These are phyloP conservation scores for Claviceps digitariae DNA, from an alignment of 2,329 filamentous ascomycete genomes.

Conservation along the genomic window DNA sequence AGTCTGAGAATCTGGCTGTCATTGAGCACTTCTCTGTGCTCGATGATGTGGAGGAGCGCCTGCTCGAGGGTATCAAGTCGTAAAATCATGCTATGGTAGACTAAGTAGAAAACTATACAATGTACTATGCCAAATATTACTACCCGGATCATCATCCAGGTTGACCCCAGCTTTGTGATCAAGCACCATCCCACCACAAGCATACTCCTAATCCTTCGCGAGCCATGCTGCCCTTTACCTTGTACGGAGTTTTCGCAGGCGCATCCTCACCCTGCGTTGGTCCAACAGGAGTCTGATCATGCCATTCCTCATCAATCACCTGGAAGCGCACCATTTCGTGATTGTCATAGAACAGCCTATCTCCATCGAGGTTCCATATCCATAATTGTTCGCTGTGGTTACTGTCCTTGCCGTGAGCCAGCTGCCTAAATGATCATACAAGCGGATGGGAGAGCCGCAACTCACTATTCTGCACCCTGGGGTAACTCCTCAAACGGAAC, in stretches of 20 bases:
- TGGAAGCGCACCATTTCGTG: constrained; percentile 80
- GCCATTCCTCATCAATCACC: constrained; percentile 79
- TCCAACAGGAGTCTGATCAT: constrained; percentile 67
- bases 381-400: constrained; percentile 66
- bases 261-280: constrained; percentile 48
- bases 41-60: constrained; percentile 72
- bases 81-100: constrained; percentile 17
- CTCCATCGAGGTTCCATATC: constrained; percentile 67
- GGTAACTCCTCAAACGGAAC: constrained; percentile 64
- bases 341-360: constrained; percentile 73
- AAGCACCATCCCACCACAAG: constrained; percentile 45
- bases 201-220: constrained; percentile 48
- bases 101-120: constrained; percentile 9
- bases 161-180: constrained; percentile 2
- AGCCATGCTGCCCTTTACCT: constrained; percentile 52
- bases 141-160: constrained; percentile 3
- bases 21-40: constrained; percentile 87
- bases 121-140: background rate
- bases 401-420: constrained; percentile 25
- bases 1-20: constrained; percentile 92
- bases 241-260: constrained; percentile 56
- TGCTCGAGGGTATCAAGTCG: constrained; percentile 44
- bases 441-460: background rate
- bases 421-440: background rate
- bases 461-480: constrained; percentile 63